phyloP scores from a whole-genome alignment of 2,329 filamentous ascomycete genomes.

The Triangularia setosa region DNA sequence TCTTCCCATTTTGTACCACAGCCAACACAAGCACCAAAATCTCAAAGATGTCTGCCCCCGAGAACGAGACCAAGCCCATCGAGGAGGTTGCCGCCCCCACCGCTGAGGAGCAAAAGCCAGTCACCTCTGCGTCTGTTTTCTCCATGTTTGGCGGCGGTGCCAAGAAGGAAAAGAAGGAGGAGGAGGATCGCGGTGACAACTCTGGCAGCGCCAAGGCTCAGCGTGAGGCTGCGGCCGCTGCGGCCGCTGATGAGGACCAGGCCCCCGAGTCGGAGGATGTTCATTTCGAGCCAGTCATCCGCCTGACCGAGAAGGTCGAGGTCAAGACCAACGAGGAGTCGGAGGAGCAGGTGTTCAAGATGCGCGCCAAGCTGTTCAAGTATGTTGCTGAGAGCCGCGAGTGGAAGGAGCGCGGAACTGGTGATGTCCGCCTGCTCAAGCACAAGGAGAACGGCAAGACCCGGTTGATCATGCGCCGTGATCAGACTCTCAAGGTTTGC shows the following conservation, averaged over 20 bases:
- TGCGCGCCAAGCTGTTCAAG: constrained; percentile 99
- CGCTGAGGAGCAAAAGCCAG: constrained; percentile 32
- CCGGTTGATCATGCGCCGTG: constrained; percentile 93
- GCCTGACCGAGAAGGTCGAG: constrained; percentile 93
- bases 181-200: constrained; percentile 78
- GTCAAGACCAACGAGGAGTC: constrained; percentile 97
- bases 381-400: constrained; percentile 88
- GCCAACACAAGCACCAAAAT: constrained; percentile 1
- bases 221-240: constrained; percentile 49
- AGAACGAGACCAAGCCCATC: constrained; percentile 33
- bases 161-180: constrained; percentile 92
- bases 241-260: constrained; percentile 60
- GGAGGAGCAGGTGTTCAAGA: constrained; percentile 98
- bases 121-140: constrained; percentile 70
- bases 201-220: constrained; percentile 85
- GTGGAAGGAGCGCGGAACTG: constrained; percentile 99
- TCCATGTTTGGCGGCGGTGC: constrained; percentile 98
- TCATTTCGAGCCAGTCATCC: constrained; percentile 95
- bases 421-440: constrained; percentile 93
- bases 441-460: constrained; percentile 99
- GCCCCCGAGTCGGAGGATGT: constrained; percentile 85
- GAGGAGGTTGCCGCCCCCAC: constrained; percentile 27
- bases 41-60: constrained; percentile 31
- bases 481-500: constrained; percentile 99
- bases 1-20: neutral